Percentiles rank a stretch among this genome's conserved stretches.
These are phyloP conservation scores for Ammopiptanthus mongolicus DNA, from an alignment of 306 rosid genomes.

Conservation along the genomic window DNA sequence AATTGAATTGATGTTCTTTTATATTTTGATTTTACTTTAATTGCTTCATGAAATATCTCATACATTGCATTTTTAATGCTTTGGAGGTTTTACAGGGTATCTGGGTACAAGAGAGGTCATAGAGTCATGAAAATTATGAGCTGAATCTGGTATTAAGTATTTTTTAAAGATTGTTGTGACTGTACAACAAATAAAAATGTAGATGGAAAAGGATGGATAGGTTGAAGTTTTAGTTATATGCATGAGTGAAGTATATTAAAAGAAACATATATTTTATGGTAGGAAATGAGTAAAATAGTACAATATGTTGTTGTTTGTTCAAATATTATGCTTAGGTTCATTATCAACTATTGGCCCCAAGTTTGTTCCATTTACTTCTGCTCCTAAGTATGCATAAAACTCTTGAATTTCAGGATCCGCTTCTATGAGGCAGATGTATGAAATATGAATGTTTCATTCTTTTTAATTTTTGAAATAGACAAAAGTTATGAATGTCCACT, in stretches of 20 bases:
- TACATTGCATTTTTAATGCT: no score
- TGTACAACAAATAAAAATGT: neutral
- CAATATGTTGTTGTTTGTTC: neutral
- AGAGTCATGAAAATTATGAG: no score
- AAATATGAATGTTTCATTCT: neutral
- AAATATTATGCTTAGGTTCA: neutral
- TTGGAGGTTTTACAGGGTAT: no score
- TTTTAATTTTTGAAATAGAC: neutral
- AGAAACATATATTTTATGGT: neutral
- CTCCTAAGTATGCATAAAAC: neutral
- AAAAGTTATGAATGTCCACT: neutral
- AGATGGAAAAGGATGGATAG: neutral
- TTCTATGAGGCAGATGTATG: neutral
- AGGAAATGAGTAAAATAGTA: neutral
- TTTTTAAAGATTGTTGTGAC: no score
- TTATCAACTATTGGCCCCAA: neutral
- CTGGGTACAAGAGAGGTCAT: no score
- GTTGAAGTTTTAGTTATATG: neutral
- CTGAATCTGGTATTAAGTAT: no score
- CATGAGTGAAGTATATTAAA: neutral
- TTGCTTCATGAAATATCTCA: no score
- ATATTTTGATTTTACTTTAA: no score
- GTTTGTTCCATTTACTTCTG: neutral
- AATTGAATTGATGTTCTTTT: no score
- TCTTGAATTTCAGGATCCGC: neutral